A percentile compares a stretch with the other conserved stretches of the same genome.
These are phyloP conservation scores for Balamuthia mandrillaris DNA, from an alignment of 208 protist species.

Conservation along the genomic window DNA sequence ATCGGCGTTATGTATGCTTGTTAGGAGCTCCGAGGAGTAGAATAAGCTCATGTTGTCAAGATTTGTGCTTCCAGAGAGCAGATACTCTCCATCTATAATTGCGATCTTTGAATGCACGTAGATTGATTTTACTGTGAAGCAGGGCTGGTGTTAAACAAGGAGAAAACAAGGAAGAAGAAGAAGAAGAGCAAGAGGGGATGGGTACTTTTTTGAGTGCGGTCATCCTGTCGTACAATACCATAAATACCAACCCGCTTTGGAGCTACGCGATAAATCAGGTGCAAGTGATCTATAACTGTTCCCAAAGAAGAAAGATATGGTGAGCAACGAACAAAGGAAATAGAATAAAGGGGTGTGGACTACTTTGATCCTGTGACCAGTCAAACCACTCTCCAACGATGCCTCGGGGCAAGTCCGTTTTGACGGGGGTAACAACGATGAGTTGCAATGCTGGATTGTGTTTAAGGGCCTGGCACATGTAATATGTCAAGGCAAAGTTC, in stretches of 20 bases:
- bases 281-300: conserved; percentile 58
- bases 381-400: conserved; percentile 60
- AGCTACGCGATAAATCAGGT: conserved; percentile 55
- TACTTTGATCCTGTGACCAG: conserved; percentile 66
- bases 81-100: conserved; percentile 44
- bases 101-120: conserved; percentile 61
- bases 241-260: conserved; percentile 64
- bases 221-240: conserved; percentile 58
- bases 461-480: conserved; percentile 61
- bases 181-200: neutral
- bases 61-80: conserved; percentile 54
- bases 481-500: conserved; percentile 63
- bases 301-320: neutral
- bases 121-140: conserved; percentile 49
- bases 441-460: conserved; percentile 50
- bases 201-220: conserved; percentile 43
- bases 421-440: conserved; percentile 54
- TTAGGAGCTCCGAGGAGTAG: conserved; percentile 60
- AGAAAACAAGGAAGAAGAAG: neutral
- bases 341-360: neutral
- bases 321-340: neutral
- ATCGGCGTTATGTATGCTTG: too few species aligned
- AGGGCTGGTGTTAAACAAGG: neutral
- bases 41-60: conserved; percentile 68
- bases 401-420: conserved; percentile 61